A percentile compares a stretch with the other conserved stretches of the same genome.
phyloP scores from a whole-genome alignment of 306 rosid genomes.

The Lablab purpureus region DNA sequence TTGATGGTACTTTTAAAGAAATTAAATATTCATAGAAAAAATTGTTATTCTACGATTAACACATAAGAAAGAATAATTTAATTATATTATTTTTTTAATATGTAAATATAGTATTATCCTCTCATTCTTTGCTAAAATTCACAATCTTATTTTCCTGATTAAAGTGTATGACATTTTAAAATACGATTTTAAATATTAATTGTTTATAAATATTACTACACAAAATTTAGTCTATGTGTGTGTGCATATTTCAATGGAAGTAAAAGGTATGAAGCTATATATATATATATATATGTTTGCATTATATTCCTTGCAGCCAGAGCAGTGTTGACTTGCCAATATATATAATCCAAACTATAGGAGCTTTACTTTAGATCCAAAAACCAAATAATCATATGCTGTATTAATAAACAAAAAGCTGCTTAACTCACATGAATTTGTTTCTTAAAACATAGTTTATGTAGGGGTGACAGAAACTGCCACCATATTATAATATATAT shows the following conservation, averaged over 20 bases:
- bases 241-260: neutral
- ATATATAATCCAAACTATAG: conserved; percentile 18
- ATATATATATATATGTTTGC: neutral
- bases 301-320: conserved; percentile 7
- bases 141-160: no score
- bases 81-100: no score
- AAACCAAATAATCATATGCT: conserved; percentile 23
- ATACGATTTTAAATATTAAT: no score
- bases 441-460: conserved; percentile 8
- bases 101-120: no score
- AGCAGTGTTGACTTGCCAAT: neutral
- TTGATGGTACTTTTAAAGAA: neutral
- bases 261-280: neutral
- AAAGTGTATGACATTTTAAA: no score
- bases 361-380: conserved; percentile 48
- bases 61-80: no score
- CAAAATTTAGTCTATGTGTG: no score
- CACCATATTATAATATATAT: neutral
- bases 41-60: no score
- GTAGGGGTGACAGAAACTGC: neutral
- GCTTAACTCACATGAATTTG: conserved; percentile 44
- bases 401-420: conserved; percentile 37
- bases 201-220: no score
- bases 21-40: neutral
- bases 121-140: no score